These are phyloP conservation scores for Chytriomyces sp. DNA, from an alignment of 192 early-diverging fungal genomes.

Conservation along the genomic window DNA sequence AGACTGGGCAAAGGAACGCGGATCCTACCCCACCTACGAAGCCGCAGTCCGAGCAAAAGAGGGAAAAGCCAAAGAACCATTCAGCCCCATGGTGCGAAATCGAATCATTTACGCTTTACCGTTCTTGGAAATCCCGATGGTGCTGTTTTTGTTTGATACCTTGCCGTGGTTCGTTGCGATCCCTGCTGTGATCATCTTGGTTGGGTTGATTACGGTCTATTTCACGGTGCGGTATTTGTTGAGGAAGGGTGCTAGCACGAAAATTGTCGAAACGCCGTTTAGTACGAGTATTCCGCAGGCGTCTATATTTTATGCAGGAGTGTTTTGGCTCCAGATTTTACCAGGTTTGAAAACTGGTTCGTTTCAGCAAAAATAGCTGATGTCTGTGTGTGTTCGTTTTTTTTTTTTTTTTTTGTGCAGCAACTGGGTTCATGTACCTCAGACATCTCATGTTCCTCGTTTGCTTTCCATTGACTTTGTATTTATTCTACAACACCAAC, in stretches of 20 bases:
- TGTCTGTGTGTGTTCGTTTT: background rate
- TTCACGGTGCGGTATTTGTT: constrained; percentile 66
- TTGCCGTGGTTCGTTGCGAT: constrained; percentile 83
- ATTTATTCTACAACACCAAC: constrained; percentile 78
- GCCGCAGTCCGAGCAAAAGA: constrained; percentile 31
- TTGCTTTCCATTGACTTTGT: constrained; percentile 65
- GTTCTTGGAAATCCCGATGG: constrained; percentile 65
- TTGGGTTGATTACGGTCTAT: constrained; percentile 59
- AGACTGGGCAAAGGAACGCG: constrained; percentile 80
- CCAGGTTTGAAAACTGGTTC: constrained; percentile 59
- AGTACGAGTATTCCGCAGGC: constrained; percentile 87
- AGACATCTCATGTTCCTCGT: constrained; percentile 72
- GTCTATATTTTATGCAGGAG: constrained; percentile 72
- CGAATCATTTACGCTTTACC: constrained; percentile 74
- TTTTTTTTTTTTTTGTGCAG: constrained; percentile 40
- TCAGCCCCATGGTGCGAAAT: constrained; percentile 59
- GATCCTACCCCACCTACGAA: constrained; percentile 41
- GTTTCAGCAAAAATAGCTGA: background rate
- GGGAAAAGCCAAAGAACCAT: constrained; percentile 1
- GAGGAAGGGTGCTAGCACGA: constrained; percentile 34
- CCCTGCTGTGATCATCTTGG: constrained; percentile 61
- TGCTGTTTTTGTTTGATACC: constrained; percentile 59
- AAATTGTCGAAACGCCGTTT: constrained; percentile 78
- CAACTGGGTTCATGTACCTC: constrained; percentile 63
- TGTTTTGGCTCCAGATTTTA: constrained; percentile 73